These are phyloP conservation scores for Setaria italica DNA, from an alignment of 202 grass and related monocot genomes.

Conservation along the genomic window DNA sequence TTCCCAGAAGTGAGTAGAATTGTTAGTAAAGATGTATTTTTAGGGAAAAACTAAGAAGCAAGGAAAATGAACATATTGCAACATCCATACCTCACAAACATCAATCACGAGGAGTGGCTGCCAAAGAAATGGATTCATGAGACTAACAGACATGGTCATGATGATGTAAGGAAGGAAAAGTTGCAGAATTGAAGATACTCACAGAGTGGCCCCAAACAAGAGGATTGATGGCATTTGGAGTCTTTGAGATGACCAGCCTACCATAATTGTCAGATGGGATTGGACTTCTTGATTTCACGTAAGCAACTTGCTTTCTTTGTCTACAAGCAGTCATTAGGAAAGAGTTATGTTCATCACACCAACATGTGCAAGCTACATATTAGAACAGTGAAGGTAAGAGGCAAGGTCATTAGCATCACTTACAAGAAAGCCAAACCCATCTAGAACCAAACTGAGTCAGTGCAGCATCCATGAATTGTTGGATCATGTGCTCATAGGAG, in stretches of 20 bases:
- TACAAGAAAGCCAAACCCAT: constrained; percentile 95
- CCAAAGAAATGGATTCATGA: constrained; percentile 57
- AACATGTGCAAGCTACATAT: neutral
- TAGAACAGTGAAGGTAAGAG: neutral
- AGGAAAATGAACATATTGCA: constrained; percentile 3
- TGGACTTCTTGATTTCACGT: constrained; percentile 79
- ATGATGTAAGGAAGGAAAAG: neutral
- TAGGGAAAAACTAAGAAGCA: neutral
- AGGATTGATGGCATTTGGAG: constrained; percentile 87
- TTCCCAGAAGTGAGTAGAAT: neutral
- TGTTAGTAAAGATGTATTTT: constrained; percentile 15
- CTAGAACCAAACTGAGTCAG: constrained; percentile 91
- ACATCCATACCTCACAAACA: constrained; percentile 86
- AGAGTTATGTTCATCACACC: constrained; percentile 30
- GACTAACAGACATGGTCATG: neutral
- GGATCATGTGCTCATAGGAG: constrained; percentile 69
- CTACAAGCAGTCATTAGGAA: constrained; percentile 47
- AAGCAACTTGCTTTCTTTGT: constrained; percentile 73
- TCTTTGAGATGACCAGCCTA: constrained; percentile 79
- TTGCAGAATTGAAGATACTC: constrained; percentile 41
- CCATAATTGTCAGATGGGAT: constrained; percentile 74
- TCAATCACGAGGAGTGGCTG: constrained; percentile 93
- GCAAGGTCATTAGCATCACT: constrained; percentile 42
- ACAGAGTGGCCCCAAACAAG: constrained; percentile 90
- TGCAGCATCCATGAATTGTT: constrained; percentile 69